A percentile compares a stretch with the other conserved stretches of the same genome.
Evolutionary conservation across 2,329 filamentous ascomycete genomes (phyloP).

Genomic region (Fusarium bulbicola): DNA sequence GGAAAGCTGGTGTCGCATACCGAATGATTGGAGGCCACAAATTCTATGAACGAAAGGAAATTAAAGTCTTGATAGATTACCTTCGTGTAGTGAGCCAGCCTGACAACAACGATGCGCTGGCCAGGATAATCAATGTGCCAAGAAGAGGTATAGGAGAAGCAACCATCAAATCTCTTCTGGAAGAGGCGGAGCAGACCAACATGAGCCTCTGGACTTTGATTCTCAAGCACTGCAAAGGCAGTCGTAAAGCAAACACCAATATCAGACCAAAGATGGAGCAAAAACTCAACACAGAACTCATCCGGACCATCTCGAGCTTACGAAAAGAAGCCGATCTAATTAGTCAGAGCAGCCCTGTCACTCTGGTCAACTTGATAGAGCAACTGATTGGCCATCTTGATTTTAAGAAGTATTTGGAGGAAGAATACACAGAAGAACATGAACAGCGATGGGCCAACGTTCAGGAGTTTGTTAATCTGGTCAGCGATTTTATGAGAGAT

Average conservation of each 20-base stretch:
- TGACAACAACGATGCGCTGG: constrained; percentile 85
- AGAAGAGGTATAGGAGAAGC: constrained; percentile 81
- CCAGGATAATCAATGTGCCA: constrained; percentile 85
- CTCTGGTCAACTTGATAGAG: constrained; percentile 60
- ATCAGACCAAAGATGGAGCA: constrained; percentile 62
- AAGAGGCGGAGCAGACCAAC: constrained; percentile 77
- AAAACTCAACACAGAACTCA: constrained; percentile 61
- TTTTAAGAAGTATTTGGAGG: constrained; percentile 78
- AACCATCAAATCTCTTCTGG: constrained; percentile 77
- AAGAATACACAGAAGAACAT: constrained; percentile 76
- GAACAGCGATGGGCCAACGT: constrained; percentile 89
- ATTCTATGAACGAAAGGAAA: constrained; percentile 91
- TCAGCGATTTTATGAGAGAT: constrained; percentile 71
- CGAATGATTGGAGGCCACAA: constrained; percentile 89
- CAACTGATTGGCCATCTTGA: constrained; percentile 70
- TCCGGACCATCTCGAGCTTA: constrained; percentile 53
- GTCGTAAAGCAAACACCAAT: constrained; percentile 57
- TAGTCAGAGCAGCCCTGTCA: constrained; percentile 40
- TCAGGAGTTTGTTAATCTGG: constrained; percentile 84
- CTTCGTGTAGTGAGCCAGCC: constrained; percentile 85
- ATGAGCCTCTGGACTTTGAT: constrained; percentile 82
- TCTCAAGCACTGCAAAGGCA: constrained; percentile 61
- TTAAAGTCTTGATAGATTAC: constrained; percentile 89
- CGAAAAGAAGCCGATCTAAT: constrained; percentile 44
- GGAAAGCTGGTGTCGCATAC: constrained; percentile 84